These are phyloP conservation scores for Sparassis latifolia DNA, from an alignment of 1,284 basidiomycete species.

Conservation along the genomic window DNA sequence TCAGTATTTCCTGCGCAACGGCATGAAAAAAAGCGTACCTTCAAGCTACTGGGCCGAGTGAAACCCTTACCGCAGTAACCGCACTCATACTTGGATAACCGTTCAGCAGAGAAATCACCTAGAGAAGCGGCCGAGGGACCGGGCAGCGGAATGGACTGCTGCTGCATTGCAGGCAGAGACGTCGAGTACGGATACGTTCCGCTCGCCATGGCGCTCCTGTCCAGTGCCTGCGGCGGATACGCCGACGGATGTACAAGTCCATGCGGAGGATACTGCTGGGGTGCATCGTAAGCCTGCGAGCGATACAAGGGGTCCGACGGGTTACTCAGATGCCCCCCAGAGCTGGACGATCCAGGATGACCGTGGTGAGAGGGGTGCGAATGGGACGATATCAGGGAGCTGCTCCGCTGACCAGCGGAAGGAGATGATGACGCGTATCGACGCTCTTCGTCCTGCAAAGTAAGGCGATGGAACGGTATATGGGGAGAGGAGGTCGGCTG, in stretches of 20 bases:
- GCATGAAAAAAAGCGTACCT: conserved; percentile 34
- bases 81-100: conserved; percentile 61
- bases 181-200: conserved; percentile 26
- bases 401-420: background rate
- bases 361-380: background rate
- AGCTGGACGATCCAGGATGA: conserved; percentile 2
- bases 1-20: conserved; percentile 4
- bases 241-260: conserved; percentile 12
- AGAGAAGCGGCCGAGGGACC: conserved; percentile 12
- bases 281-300: conserved; percentile 8
- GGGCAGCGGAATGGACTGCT: conserved; percentile 3
- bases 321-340: conserved; percentile 13
- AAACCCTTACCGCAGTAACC: conserved; percentile 75
- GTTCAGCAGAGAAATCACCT: conserved; percentile 18
- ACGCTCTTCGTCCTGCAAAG: conserved; percentile 19
- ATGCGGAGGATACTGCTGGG: conserved; percentile 6
- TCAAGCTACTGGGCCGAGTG: conserved; percentile 75
- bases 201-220: conserved; percentile 15
- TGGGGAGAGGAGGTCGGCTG: conserved; percentile 19
- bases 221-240: conserved; percentile 16
- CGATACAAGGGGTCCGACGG: conserved; percentile 14
- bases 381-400: background rate
- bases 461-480: conserved; percentile 15
- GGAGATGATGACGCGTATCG: conserved; percentile 12
- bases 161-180: conserved; percentile 11